phyloP scores from a whole-genome alignment of 345 rosid species.

The Kernera saxatilis region DNA sequence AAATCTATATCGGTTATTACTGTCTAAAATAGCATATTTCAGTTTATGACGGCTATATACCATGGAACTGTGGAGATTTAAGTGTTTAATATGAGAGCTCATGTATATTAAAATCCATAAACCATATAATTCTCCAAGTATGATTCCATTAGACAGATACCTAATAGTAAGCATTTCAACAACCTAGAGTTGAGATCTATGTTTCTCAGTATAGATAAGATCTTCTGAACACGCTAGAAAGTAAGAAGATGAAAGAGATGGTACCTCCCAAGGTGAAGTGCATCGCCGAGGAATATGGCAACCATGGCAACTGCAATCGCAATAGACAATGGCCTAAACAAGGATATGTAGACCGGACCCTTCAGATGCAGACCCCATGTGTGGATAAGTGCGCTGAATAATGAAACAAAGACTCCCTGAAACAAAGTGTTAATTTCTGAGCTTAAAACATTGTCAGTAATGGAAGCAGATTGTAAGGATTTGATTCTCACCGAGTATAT shows the following conservation, averaged over 20 bases:
- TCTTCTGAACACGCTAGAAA: neutral
- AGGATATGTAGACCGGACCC: slow-evolving; percentile 35
- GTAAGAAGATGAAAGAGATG: neutral
- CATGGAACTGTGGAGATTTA: neutral
- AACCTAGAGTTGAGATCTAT: neutral
- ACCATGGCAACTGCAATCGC: slow-evolving; percentile 30
- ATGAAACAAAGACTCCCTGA: slow-evolving; percentile 20
- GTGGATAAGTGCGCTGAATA: slow-evolving; percentile 11
- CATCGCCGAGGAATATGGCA: slow-evolving; percentile 25
- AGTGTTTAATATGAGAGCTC: neutral
- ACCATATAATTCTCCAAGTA: neutral
- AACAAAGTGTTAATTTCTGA: neutral
- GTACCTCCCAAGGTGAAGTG: slow-evolving; percentile 31
- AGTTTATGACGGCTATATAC: too few species aligned
- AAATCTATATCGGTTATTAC: neutral
- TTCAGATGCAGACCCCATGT: slow-evolving; percentile 30
- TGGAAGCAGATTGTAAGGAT: neutral
- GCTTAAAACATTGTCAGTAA: neutral
- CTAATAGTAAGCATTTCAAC: neutral
- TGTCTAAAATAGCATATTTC: neutral
- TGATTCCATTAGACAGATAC: neutral
- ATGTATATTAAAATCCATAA: neutral
- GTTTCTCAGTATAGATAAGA: neutral
- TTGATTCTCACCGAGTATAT: slow-evolving; percentile 33
- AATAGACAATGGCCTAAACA: slow-evolving; percentile 36